Conservation (phyloP, 2,329 filamentous ascomycete species). For the Monosporascus ibericus region DNA sequence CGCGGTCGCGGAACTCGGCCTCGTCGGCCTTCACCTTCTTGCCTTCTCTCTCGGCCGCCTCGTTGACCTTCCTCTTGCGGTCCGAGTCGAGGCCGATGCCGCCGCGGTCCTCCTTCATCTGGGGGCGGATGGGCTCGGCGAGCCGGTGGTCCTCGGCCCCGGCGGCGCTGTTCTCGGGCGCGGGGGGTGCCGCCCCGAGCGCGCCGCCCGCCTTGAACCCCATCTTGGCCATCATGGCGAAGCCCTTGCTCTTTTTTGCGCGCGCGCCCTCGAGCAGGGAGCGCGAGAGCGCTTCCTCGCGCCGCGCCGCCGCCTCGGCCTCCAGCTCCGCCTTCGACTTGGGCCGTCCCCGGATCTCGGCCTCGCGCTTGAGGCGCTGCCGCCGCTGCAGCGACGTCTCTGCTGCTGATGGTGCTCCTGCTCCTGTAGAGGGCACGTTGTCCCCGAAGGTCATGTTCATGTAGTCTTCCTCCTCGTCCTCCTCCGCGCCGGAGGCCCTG, state of each 20-base stretch:
- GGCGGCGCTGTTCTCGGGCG: conserved; percentile 36
- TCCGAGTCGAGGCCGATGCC: conserved; percentile 82
- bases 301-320: conserved; percentile 63
- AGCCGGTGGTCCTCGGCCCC: conserved; percentile 20
- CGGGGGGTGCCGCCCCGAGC: conserved; percentile 56
- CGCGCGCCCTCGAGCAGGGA: conserved; percentile 54
- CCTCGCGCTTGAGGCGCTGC: conserved; percentile 51
- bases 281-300: conserved; percentile 70
- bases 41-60: conserved; percentile 50
- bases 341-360: conserved; percentile 59
- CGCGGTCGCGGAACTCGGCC: conserved; percentile 66
- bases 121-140: conserved; percentile 68
- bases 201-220: conserved; percentile 75
- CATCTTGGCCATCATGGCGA: conserved; percentile 95
- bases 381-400: conserved; percentile 52
- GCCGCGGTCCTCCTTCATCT: conserved; percentile 70
- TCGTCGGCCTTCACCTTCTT: conserved; percentile 62
- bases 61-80: conserved; percentile 68
- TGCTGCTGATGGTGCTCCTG: conserved; percentile 32
- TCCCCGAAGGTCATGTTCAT: conserved; percentile 92
- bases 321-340: conserved; percentile 81
- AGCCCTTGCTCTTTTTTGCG: conserved; percentile 70
- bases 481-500: conserved; percentile 15
- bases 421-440: conserved; percentile 27
- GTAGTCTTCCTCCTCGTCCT: conserved; percentile 79